A percentile compares a stretch with the other conserved stretches of the same genome.
Conservation (phyloP, 2,329 filamentous ascomycete species). For the Colletotrichum sp. region DNA sequence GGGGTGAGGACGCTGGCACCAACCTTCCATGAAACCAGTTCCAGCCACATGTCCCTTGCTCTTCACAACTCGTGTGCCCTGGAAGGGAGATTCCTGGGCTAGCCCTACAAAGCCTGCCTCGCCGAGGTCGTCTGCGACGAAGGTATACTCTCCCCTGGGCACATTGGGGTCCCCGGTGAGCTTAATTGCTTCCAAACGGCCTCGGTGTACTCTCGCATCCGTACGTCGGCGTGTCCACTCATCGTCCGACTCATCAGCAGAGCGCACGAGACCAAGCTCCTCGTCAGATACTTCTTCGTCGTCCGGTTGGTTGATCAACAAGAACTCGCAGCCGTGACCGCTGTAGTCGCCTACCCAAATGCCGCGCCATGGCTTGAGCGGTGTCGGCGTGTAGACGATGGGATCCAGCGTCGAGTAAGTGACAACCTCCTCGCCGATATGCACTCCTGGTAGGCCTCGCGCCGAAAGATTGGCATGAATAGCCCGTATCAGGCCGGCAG, state of each 20-base stretch:
- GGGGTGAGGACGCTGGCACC: conserved; percentile 32
- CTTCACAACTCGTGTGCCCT: conserved; percentile 74
- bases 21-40: conserved; percentile 74
- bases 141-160: conserved; percentile 84
- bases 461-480: conserved; percentile 24
- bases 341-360: conserved; percentile 94
- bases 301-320: conserved; percentile 80
- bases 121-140: conserved; percentile 80
- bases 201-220: conserved; percentile 60
- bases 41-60: conserved; percentile 81
- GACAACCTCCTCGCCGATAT: conserved; percentile 59
- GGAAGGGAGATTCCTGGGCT: conserved; percentile 71
- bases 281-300: conserved; percentile 48
- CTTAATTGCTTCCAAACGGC: conserved; percentile 83
- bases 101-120: conserved; percentile 66
- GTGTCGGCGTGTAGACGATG: conserved; percentile 79
- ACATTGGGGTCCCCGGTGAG: conserved; percentile 92
- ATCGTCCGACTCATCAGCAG: conserved; percentile 46
- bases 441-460: conserved; percentile 43
- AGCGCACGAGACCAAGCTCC: conserved; percentile 43
- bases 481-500: conserved; percentile 24
- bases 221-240: conserved; percentile 50
- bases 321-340: conserved; percentile 86
- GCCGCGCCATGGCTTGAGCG: conserved; percentile 81
- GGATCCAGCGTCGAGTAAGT: conserved; percentile 77